Evolutionary conservation across 129 eudicot species (phyloP).

Genomic region (Escallonia herrerae): DNA sequence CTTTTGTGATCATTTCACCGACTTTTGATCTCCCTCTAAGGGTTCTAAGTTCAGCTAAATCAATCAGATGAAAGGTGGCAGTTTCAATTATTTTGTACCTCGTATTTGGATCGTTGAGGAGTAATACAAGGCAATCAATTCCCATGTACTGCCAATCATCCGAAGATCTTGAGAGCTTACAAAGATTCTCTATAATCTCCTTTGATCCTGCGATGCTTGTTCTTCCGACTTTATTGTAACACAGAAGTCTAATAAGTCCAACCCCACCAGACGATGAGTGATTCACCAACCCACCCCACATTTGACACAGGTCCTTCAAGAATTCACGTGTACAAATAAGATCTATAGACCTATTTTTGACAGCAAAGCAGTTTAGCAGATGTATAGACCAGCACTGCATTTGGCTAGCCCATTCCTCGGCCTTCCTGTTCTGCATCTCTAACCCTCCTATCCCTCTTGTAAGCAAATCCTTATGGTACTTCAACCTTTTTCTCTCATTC

Average conservation of each 20-base stretch:
- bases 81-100: conserved; percentile 65
- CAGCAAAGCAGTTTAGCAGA: conserved; percentile 71
- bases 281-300: conserved; percentile 94
- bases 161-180: conserved; percentile 72
- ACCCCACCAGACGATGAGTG: conserved; percentile 66
- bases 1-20: conserved; percentile 49
- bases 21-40: conserved; percentile 51
- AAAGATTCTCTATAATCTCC: conserved; percentile 40
- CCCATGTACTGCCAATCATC: conserved; percentile 98
- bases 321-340: conserved; percentile 48
- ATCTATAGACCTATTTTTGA: conserved; percentile 53
- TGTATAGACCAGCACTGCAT: conserved; percentile 82
- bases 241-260: conserved; percentile 59
- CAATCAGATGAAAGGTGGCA: conserved; percentile 33
- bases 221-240: conserved; percentile 62
- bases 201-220: conserved; percentile 36
- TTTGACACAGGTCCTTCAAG: conserved; percentile 57
- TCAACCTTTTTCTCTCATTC: conserved; percentile 32
- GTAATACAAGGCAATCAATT: conserved; percentile 69
- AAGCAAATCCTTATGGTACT: conserved; percentile 60
- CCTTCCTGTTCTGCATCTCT: conserved; percentile 66
- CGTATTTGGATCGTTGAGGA: conserved; percentile 56
- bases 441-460: conserved; percentile 76
- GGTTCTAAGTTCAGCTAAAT: conserved; percentile 50
- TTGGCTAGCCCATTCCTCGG: conserved; percentile 96